phyloP scores from a whole-genome alignment of 1,284 basidiomycete species.

The Sporisorium exsertum region DNA sequence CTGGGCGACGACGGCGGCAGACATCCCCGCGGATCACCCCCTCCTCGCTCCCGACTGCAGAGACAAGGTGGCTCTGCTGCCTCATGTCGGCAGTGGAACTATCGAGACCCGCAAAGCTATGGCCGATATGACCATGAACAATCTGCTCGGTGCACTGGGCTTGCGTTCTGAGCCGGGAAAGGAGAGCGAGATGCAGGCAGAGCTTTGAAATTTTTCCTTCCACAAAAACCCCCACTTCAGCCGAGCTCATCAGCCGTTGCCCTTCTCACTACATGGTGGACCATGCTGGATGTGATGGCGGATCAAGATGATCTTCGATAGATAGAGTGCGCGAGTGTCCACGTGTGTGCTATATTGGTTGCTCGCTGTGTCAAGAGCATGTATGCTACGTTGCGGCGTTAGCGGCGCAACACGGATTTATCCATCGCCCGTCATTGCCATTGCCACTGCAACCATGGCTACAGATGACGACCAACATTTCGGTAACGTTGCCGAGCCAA shows the following conservation, averaged over 20 bases:
- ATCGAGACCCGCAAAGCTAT: slow-evolving; percentile 84
- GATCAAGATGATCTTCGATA: no score
- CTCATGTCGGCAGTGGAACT: slow-evolving; percentile 91
- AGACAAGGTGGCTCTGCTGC: slow-evolving; percentile 80
- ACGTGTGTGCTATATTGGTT: no score
- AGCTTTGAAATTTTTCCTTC: slow-evolving; percentile 32
- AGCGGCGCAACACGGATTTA: no score
- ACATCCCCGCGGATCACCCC: slow-evolving; percentile 80
- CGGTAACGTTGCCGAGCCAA: neutral
- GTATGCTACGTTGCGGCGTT: no score
- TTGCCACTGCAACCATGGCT: no score
- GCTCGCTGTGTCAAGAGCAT: no score
- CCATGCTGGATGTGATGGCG: no score
- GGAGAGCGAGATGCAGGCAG: slow-evolving; percentile 45
- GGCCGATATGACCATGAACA: slow-evolving; percentile 72
- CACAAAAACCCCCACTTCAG: neutral
- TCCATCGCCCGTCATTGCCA: no score
- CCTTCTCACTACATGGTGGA: no score
- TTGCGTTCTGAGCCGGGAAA: slow-evolving; percentile 35
- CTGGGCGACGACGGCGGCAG: slow-evolving; percentile 6
- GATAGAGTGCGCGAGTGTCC: no score
- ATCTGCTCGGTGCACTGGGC: slow-evolving; percentile 54
- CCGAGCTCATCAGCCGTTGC: neutral
- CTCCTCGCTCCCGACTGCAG: slow-evolving; percentile 72
- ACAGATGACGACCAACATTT: no score